Evolutionary conservation across 2,329 filamentous ascomycete genomes (phyloP).

Genomic region (Aureobasidium uvarum): DNA sequence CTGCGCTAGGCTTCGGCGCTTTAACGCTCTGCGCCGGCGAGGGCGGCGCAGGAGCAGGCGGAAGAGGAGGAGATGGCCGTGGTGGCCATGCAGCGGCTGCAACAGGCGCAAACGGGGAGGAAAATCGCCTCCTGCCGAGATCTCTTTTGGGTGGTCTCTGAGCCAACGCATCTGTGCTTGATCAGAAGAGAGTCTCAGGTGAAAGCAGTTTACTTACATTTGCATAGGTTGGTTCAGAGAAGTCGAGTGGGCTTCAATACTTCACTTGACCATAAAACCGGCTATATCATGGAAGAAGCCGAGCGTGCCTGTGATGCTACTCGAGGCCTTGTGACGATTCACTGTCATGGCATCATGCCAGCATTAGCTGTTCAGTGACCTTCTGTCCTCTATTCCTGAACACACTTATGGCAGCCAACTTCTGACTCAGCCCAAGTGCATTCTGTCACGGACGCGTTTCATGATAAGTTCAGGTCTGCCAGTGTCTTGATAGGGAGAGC

Average conservation of each 20-base stretch:
- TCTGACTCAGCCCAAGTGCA: not conserved
- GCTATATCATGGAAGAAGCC: slow-evolving; percentile 11
- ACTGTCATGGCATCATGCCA: not conserved
- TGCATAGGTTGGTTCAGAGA: not conserved
- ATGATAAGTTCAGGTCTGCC: not conserved
- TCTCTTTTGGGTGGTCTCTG: slow-evolving; percentile 1
- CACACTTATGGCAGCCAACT: not conserved
- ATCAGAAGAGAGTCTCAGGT: not conserved
- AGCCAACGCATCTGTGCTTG: not conserved
- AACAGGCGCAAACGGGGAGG: not conserved
- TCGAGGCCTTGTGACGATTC: not conserved
- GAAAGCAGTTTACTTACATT: not conserved
- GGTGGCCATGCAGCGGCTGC: not conserved
- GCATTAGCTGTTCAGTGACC: not conserved
- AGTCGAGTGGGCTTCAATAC: not conserved
- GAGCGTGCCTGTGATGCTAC: not conserved
- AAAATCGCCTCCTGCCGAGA: not conserved
- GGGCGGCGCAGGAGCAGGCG: too few species aligned
- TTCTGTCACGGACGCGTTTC: not conserved
- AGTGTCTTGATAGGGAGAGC: not conserved
- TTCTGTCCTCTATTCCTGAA: too few species aligned
- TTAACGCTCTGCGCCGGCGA: too few species aligned
- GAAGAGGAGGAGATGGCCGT: too few species aligned
- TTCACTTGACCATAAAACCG: not conserved
- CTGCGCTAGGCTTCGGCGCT: not conserved